These are phyloP conservation scores for Aegilops speltoides DNA, from an alignment of 176 grass and related monocot genomes.

Conservation along the genomic window DNA sequence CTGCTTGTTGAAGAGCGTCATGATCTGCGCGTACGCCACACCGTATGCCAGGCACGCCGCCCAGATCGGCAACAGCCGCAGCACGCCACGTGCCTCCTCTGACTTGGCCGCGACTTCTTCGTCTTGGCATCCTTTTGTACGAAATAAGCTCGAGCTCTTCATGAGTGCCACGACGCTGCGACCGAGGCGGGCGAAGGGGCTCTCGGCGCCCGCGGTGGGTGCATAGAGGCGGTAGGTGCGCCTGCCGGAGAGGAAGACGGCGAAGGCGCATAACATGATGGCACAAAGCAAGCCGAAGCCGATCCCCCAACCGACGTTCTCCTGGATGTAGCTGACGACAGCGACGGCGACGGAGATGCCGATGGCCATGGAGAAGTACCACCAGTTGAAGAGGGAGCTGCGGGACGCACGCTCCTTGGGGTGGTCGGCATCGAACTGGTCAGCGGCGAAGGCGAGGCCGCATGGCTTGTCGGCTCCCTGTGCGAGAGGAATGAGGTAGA, in stretches of 20 bases:
- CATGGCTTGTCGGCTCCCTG: not conserved
- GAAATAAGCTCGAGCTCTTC: not conserved
- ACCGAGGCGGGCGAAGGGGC: not conserved
- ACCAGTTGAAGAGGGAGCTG: constrained; percentile 3
- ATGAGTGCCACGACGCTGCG: not conserved
- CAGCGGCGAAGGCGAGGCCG: not conserved
- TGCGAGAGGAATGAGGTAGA: not conserved
- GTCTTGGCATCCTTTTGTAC: not conserved
- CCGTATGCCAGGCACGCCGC: not conserved
- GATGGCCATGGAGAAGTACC: not conserved
- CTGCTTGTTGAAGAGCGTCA: constrained; percentile 7
- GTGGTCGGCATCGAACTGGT: not conserved
- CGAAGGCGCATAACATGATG: not conserved
- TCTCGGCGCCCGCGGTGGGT: not conserved
- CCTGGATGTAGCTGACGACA: not conserved
- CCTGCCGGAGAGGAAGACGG: not conserved
- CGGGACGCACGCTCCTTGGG: not conserved
- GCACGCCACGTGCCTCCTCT: not conserved
- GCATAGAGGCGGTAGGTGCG: not conserved
- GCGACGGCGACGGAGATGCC: not conserved
- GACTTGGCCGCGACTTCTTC: not conserved
- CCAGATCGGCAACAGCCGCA: not conserved
- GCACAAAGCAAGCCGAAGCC: not conserved
- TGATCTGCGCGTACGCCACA: not conserved
- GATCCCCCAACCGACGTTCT: not conserved